Percentiles rank a stretch among this genome's conserved stretches.
These are phyloP conservation scores for Chlorella ohadii DNA, from an alignment of 139 green algal species.

Conservation along the genomic window DNA sequence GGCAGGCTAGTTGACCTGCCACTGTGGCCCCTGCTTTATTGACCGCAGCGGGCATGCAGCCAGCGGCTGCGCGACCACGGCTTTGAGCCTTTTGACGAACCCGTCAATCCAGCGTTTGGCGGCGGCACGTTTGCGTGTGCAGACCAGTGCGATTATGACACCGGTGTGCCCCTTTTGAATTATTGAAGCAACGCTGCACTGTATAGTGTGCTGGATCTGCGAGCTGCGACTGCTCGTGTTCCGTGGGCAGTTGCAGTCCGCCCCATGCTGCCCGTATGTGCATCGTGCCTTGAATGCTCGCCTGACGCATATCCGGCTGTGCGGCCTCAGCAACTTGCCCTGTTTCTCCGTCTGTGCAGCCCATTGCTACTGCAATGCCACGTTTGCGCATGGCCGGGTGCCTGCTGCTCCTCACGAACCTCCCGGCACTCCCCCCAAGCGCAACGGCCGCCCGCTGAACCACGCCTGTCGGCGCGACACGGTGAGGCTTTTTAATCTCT, in stretches of 20 bases:
- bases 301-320: too few relatives aligned
- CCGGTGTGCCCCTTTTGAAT: too few relatives aligned
- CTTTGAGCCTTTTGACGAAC: slow-evolving; percentile 15
- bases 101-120: slow-evolving; percentile 17
- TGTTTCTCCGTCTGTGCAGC: background rate
- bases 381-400: slow-evolving; percentile 13
- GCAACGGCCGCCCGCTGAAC: background rate
- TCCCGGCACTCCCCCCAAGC: slow-evolving; percentile 12
- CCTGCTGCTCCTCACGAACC: background rate
- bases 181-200: background rate
- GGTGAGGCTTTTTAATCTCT: background rate
- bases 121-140: slow-evolving; percentile 7
- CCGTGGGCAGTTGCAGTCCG: too few relatives aligned
- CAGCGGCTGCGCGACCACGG: slow-evolving; percentile 32
- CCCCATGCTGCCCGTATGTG: too few relatives aligned
- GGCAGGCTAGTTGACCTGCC: too few relatives aligned
- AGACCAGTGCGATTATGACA: slow-evolving; percentile 18
- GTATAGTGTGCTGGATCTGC: too few relatives aligned
- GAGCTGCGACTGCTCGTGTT: too few relatives aligned
- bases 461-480: slow-evolving; percentile 14
- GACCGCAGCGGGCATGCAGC: slow-evolving; percentile 61
- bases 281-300: too few relatives aligned
- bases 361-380: slow-evolving; percentile 22
- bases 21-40: too few relatives aligned
- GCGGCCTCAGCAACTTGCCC: too few relatives aligned